Conservation (phyloP, 345 rosid species). For the Gossypium mustelinum region DNA sequence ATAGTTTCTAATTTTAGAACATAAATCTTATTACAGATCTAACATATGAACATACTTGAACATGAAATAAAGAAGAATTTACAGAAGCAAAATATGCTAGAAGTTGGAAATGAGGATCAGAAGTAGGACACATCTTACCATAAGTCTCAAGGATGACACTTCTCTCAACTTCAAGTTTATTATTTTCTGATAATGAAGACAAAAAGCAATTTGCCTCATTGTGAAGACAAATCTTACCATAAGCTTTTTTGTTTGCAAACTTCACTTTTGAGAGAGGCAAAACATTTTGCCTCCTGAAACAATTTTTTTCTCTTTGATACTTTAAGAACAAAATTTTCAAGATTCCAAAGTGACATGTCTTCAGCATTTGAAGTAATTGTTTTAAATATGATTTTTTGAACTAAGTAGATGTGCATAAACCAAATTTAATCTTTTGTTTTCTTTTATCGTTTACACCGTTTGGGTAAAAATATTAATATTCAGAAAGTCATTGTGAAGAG, state of each 20-base stretch:
- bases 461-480: not conserved
- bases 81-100: not conserved
- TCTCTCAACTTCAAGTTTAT: not conserved
- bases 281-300: not conserved
- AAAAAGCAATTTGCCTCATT: not conserved
- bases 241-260: not conserved
- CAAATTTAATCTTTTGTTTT: not conserved
- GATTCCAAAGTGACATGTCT: not conserved
- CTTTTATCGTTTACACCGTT: not conserved
- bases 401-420: not conserved
- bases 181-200: not conserved
- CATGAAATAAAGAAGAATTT: not conserved
- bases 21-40: conserved; percentile 3
- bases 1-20: not conserved
- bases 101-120: conserved; percentile 6
- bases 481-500: not conserved
- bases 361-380: not conserved
- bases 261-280: not conserved
- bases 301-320: not conserved
- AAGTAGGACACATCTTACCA: not conserved
- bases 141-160: not conserved
- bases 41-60: not conserved
- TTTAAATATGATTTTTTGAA: not conserved
- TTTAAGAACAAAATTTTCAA: not conserved
- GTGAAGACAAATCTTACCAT: too few species aligned